phyloP scores from a whole-genome alignment of 257 asterid genomes.

The Rhazya stricta region DNA sequence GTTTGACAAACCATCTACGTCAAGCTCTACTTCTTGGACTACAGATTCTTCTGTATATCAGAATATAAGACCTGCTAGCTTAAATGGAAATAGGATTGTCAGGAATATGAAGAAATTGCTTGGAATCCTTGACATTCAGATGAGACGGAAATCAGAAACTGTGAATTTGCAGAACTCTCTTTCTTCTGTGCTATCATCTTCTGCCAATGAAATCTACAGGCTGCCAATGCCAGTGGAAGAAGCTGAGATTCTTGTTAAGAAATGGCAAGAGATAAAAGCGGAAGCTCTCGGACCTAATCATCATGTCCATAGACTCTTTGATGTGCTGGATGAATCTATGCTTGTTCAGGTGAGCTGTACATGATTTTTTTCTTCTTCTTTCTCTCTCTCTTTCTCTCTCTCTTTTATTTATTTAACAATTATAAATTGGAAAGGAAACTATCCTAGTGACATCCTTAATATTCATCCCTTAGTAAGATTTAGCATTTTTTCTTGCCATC shows the following conservation, averaged over 20 bases:
- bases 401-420: slow-evolving; percentile 6
- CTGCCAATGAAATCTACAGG: slow-evolving; percentile 42
- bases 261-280: slow-evolving; percentile 84
- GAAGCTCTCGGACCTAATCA: slow-evolving; percentile 91
- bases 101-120: slow-evolving; percentile 46
- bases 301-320: slow-evolving; percentile 53
- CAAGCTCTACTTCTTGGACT: slow-evolving; percentile 36
- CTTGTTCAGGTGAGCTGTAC: slow-evolving; percentile 71
- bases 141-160: slow-evolving; percentile 40
- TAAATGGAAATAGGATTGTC: slow-evolving; percentile 36
- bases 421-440: not conserved
- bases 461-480: not conserved
- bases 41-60: slow-evolving; percentile 35
- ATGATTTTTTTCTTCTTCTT: slow-evolving; percentile 24
- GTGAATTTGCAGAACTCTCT: slow-evolving; percentile 42
- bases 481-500: not conserved
- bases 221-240: slow-evolving; percentile 78
- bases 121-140: slow-evolving; percentile 37
- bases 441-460: not conserved
- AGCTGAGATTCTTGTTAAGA: slow-evolving; percentile 87
- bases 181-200: slow-evolving; percentile 59
- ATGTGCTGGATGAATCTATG: slow-evolving; percentile 89
- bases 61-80: slow-evolving; percentile 24
- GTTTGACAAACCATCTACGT: slow-evolving; percentile 28
- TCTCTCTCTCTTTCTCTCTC: too few species aligned